Base-by-base conservation (phyloP, 164 flowering plant genomes). In the Vitis rupestris region DNA sequence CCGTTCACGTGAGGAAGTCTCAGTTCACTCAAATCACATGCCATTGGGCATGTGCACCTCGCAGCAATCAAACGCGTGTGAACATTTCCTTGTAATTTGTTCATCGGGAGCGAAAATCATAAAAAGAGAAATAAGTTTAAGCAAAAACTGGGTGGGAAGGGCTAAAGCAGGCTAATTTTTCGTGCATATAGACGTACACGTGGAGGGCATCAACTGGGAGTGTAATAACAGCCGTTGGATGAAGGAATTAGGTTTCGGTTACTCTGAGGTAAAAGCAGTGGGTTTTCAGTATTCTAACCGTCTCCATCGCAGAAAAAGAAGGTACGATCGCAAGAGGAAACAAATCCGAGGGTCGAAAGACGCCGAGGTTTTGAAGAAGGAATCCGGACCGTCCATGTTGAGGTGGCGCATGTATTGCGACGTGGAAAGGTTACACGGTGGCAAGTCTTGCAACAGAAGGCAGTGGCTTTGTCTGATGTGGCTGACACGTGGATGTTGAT, bases 381-480 rank as follows among this genome's bases (percentile, higher is more conserved):
- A 1, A 67, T 67, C 62, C 10, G 3, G 5, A 23, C 63, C 62
- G 70, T 67, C 56, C 66, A 9, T 10, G 1, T 2, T 44, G 8
- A 19, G 44, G 3, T 12, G 59, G 29, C 8, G 37, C 61, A 7
- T 23, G 23, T 2, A 0, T 3, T 62, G 47, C 69, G 14, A 55
- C 65, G 49, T 66, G 66, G 66, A 13, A 27, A 16, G 66, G 15
- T 14, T 23, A 16, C 70, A 62, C 63, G 56, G 16, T 52, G 67
- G 71, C 51, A 61, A 49, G 52, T 19, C 17, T 16, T 1, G 13
- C 50, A n/a, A 58, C 29, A 10, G 61, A 49, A 58, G n/a, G 19
- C 10, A 12, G 8, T 17, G 23, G 16, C 2, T 47, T 61, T 54
- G 64, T 77, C 82, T 67, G 56, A 79, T 60, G 78, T 78, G 78